Conservation (phyloP, 306 rosid species). For the Malus sylvestris region DNA sequence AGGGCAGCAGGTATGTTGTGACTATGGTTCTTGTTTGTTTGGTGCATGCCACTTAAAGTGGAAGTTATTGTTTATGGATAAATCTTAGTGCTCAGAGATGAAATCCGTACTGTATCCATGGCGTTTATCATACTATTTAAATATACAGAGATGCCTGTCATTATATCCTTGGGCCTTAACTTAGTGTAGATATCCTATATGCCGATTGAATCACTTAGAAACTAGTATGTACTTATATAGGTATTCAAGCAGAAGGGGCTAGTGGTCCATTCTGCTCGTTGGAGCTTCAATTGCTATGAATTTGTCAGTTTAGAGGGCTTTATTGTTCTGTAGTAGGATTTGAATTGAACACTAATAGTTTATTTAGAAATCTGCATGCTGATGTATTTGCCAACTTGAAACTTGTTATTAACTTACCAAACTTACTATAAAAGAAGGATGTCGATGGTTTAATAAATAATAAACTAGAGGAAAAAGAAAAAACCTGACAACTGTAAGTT, state of each 20-base stretch:
- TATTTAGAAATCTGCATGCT: neutral
- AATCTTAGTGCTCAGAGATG: neutral
- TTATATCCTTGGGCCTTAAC: neutral
- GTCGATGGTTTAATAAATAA: neutral
- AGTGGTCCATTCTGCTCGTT: constrained; percentile 1
- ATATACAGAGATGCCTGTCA: neutral
- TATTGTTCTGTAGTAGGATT: neutral
- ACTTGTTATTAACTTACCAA: neutral
- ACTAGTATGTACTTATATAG: neutral
- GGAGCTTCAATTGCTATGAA: neutral
- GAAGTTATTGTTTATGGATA: constrained; percentile 7
- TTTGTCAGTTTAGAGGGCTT: neutral
- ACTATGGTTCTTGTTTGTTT: neutral
- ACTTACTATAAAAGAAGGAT: neutral
- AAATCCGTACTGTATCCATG: neutral
- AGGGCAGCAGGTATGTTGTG: constrained; percentile 79
- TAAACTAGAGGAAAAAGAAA: neutral
- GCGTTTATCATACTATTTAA: neutral
- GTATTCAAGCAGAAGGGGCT: neutral
- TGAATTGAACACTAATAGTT: neutral
- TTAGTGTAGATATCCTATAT: neutral
- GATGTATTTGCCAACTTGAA: neutral
- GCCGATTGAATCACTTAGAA: neutral
- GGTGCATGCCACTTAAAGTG: constrained; percentile 5
- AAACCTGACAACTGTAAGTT: neutral